A percentile compares a stretch with the other conserved stretches of the same genome.
Evolutionary conservation across 176 grass and related monocot genomes (phyloP).

Genomic region (Oryza coarctata): DNA sequence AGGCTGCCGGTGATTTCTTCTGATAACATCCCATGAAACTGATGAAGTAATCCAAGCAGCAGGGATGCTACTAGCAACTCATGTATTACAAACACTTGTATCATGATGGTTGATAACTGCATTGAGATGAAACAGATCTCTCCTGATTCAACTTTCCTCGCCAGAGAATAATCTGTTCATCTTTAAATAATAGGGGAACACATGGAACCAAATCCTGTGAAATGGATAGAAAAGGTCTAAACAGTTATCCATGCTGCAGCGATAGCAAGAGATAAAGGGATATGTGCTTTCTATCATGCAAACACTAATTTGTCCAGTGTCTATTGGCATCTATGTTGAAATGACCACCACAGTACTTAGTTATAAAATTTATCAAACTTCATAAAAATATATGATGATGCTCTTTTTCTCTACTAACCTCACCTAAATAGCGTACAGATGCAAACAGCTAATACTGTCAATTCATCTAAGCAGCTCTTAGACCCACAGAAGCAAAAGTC

Average conservation of each 20-base stretch:
- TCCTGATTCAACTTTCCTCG: slow-evolving; percentile 43
- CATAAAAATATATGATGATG: not conserved
- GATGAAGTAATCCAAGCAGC: slow-evolving; percentile 9
- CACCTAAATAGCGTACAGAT: not conserved
- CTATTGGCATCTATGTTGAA: not conserved
- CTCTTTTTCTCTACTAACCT: not conserved
- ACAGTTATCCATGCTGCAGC: not conserved
- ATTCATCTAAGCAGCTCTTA: not conserved
- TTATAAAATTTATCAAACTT: not conserved
- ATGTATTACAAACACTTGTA: not conserved
- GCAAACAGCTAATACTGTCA: not conserved
- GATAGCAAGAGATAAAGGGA: not conserved
- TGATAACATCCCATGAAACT: not conserved
- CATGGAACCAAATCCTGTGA: slow-evolving; percentile 72
- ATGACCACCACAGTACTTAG: not conserved
- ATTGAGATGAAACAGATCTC: slow-evolving; percentile 4
- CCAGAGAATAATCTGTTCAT: slow-evolving; percentile 73
- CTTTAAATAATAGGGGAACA: slow-evolving; percentile 63
- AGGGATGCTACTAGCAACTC: not conserved
- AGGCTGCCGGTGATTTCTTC: not conserved
- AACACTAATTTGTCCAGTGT: not conserved
- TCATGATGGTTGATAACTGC: slow-evolving; percentile 1
- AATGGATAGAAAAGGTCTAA: slow-evolving; percentile 1
- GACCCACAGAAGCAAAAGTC: not conserved
- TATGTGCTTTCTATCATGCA: not conserved